A percentile compares a stretch with the other conserved stretches of the same genome.
Conservation (phyloP, 2,329 filamentous ascomycete genomes). For the Hymenotorrendiella dingleyae region DNA sequence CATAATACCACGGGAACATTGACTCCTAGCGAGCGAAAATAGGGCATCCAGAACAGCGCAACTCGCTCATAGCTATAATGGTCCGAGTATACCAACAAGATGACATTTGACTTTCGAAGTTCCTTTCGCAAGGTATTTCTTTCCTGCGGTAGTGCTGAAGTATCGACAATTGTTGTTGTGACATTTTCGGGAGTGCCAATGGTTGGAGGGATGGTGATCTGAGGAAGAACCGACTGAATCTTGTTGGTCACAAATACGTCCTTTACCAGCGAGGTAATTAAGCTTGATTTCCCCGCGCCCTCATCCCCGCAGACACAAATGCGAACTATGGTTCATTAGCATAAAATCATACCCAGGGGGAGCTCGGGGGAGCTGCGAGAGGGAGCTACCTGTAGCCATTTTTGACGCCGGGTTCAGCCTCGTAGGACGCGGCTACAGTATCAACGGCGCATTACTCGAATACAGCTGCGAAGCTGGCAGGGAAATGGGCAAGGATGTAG, state of each 20-base stretch:
- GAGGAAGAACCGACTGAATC: slow-evolving; percentile 89
- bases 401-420: slow-evolving; percentile 22
- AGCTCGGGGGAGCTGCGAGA: not conserved
- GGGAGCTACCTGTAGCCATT: slow-evolving; percentile 27
- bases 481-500: not conserved
- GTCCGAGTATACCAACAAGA: slow-evolving; percentile 93
- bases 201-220: slow-evolving; percentile 89
- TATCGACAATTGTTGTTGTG: slow-evolving; percentile 95
- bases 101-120: slow-evolving; percentile 94
- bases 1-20: slow-evolving; percentile 96
- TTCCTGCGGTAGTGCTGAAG: slow-evolving; percentile 89
- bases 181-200: slow-evolving; percentile 94
- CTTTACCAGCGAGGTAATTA: slow-evolving; percentile 94
- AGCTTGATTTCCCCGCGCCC: slow-evolving; percentile 85
- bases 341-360: not conserved
- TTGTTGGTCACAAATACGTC: slow-evolving; percentile 94
- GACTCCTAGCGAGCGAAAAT: slow-evolving; percentile 95
- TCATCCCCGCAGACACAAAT: slow-evolving; percentile 97
- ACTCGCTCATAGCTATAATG: slow-evolving; percentile 99
- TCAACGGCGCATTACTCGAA: slow-evolving; percentile 12
- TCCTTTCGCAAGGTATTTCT: slow-evolving; percentile 85
- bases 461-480: not conserved
- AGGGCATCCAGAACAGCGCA: slow-evolving; percentile 96
- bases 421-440: slow-evolving; percentile 18
- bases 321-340: slow-evolving; percentile 52